Conservation (phyloP, 805 yeast species). For the Ascoidea tarda region DNA sequence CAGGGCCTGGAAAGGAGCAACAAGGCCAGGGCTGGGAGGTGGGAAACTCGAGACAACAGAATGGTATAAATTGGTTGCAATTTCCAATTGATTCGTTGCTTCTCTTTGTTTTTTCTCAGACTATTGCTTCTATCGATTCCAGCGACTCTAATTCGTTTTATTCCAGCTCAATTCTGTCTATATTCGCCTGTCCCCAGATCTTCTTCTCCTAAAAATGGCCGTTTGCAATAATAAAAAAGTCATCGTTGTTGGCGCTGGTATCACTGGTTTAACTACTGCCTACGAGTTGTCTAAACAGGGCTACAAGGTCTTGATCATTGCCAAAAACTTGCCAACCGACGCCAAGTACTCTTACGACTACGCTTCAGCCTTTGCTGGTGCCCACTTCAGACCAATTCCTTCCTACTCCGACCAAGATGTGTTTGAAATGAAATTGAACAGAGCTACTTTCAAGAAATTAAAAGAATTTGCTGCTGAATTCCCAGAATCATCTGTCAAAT, state of each 20-base stretch:
- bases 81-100: too few species aligned
- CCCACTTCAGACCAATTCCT: constrained; percentile 64
- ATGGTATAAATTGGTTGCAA: too few species aligned
- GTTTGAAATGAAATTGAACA: constrained; percentile 31
- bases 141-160: too few species aligned
- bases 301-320: constrained; percentile 29
- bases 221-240: not conserved
- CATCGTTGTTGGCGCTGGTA: constrained; percentile 45
- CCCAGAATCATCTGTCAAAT: constrained; percentile 22
- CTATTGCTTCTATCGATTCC: too few species aligned
- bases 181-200: too few species aligned
- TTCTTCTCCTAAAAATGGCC: too few species aligned
- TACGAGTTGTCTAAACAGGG: constrained; percentile 19
- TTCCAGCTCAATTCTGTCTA: too few species aligned
- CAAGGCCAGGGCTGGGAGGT: too few species aligned
- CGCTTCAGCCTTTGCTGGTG: constrained; percentile 73
- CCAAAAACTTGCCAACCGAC: constrained; percentile 30
- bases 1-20: too few species aligned
- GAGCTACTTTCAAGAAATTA: constrained; percentile 34
- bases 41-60: too few species aligned
- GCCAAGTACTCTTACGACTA: constrained; percentile 22
- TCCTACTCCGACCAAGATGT: constrained; percentile 25
- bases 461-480: constrained; percentile 9
- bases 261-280: constrained; percentile 43
- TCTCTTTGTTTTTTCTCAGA: too few species aligned